Evolutionary conservation across 305 asterid species (phyloP), one percentile per base, ranked within the genome.

Genomic region (Salvia sclarea): DNA sequence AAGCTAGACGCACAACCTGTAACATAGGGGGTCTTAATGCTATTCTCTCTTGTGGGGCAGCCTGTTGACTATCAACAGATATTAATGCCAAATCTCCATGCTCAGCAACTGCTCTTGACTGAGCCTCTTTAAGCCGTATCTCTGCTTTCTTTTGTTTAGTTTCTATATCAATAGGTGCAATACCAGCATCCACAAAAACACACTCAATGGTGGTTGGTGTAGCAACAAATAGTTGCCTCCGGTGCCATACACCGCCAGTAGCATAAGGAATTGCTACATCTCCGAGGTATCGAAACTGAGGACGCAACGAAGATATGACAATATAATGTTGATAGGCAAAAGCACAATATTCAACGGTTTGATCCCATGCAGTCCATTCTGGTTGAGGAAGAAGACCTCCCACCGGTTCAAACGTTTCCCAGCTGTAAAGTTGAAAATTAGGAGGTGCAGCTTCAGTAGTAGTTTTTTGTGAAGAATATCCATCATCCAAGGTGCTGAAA

Each of bases 341-440:
- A 73, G 98, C 99, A 81, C 99, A 92, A 76, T 95, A 95, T 74
- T 95, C 99, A 78, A 95, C 97, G 53, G 99, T 91, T 74, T 92
- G 98, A 74, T 95, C 99, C 99, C 99, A 95, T 45, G 98, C 98
- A 4, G 97, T 89, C 98, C 98, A 95, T 69, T 91, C 99, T 37
- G 99, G 99, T 77, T 95, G 99, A 68, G 98, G 98, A 72, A 95
- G 97, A 85, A 95, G 97, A 69, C 85, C 91, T 57, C 98, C 99
- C 48, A 95, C 95, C 0, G 99, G 95, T 83, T 95, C 91, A 82
- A 95, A 95, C 68, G 87, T 83, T 80, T 95, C 99, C 99, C 99
- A 95, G 86, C 98, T 95, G 78, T 83, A 95, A 33, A 95, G 81
- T 77, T 95, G 99, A 60, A 91, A 89, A 83, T 92, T 95, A 28